phyloP scores from a whole-genome alignment of 257 asterid species.

The Solanum corneliomulleri region DNA sequence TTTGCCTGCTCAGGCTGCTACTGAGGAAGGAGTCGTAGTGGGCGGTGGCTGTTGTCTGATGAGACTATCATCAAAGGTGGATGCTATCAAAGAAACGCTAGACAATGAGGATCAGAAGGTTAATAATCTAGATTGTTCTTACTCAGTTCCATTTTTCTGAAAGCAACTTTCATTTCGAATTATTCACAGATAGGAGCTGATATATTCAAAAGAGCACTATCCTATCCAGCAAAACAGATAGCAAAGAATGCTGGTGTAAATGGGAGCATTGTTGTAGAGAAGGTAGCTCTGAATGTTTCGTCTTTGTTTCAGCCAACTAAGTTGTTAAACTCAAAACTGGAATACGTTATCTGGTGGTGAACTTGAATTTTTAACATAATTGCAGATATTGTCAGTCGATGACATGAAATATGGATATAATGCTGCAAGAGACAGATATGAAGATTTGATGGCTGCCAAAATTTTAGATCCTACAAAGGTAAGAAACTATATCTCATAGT shows the following conservation, averaged over 20 bases:
- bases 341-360: neutral
- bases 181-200: constrained; percentile 73
- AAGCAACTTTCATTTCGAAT: no score
- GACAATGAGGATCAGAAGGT: constrained; percentile 83
- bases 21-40: constrained; percentile 85
- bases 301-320: neutral
- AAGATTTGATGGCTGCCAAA: constrained; percentile 77
- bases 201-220: constrained; percentile 56
- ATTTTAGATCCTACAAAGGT: constrained; percentile 87
- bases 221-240: constrained; percentile 73
- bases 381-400: constrained; percentile 58
- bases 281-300: constrained; percentile 24
- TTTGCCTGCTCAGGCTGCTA: constrained; percentile 48
- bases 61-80: constrained; percentile 58
- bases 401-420: constrained; percentile 59
- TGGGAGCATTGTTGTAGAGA: constrained; percentile 49
- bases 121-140: neutral
- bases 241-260: constrained; percentile 77
- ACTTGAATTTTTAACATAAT: neutral
- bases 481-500: neutral
- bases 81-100: constrained; percentile 28
- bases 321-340: neutral
- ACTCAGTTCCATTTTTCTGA: no score
- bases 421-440: constrained; percentile 64
- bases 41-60: constrained; percentile 88